phyloP scores from a whole-genome alignment of 352 stramenopile genomes.

The Stramenopiles sp. region DNA sequence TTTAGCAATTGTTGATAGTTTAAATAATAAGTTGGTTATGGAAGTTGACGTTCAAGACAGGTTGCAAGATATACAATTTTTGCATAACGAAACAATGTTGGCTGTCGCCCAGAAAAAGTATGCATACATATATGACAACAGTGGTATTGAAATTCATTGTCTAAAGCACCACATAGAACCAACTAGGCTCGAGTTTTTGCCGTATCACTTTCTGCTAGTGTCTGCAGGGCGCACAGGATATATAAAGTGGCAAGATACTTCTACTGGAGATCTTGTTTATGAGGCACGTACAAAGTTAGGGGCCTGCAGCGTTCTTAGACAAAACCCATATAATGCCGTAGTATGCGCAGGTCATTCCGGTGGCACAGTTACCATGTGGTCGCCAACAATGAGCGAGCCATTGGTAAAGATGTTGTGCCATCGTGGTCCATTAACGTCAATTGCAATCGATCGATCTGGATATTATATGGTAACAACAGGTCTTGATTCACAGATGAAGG shows the following conservation, averaged over 20 bases:
- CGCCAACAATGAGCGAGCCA: constrained; percentile 65
- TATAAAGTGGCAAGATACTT: constrained; percentile 87
- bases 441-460: constrained; percentile 75
- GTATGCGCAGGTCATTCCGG: constrained; percentile 86
- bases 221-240: constrained; percentile 61
- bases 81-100: constrained; percentile 94
- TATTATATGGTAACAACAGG: constrained; percentile 87
- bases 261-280: constrained; percentile 69
- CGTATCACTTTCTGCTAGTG: constrained; percentile 95
- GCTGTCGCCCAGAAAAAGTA: constrained; percentile 90
- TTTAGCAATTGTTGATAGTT: constrained; percentile 75
- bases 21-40: constrained; percentile 63
- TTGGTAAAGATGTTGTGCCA: constrained; percentile 95
- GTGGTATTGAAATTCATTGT: constrained; percentile 86
- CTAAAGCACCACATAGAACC: constrained; percentile 73
- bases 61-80: constrained; percentile 79
- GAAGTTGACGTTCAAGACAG: constrained; percentile 82
- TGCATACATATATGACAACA: constrained; percentile 94
- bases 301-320: constrained; percentile 19
- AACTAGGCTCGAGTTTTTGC: constrained; percentile 80
- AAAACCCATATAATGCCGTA: constrained; percentile 90
- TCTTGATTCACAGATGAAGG: constrained; percentile 75
- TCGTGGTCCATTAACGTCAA: constrained; percentile 68
- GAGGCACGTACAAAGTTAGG: constrained; percentile 40
- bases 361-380: constrained; percentile 95